Conservation (phyloP, 2,329 filamentous ascomycete genomes). For the Pestalotiopsis sp. region DNA sequence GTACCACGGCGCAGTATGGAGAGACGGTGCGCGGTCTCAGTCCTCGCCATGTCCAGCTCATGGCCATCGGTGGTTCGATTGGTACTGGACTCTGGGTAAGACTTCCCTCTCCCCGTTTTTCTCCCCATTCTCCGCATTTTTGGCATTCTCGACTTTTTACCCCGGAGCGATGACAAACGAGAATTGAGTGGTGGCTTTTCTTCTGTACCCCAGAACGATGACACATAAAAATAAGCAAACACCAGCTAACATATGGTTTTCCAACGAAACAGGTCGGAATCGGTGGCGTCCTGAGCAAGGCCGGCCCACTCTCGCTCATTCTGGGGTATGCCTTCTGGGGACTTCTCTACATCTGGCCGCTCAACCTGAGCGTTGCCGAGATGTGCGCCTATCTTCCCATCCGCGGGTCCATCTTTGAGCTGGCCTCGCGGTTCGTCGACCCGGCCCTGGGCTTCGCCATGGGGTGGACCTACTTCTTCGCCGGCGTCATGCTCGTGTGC, state of each 20-base stretch:
- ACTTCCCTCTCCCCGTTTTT: not conserved
- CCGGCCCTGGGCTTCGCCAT: constrained; percentile 58
- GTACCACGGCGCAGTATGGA: constrained; percentile 4
- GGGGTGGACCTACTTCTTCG: constrained; percentile 54
- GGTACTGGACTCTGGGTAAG: constrained; percentile 44
- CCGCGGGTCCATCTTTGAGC: constrained; percentile 55
- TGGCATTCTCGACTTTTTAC: not conserved
- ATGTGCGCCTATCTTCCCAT: constrained; percentile 60
- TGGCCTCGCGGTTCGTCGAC: constrained; percentile 56
- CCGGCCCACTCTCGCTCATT: constrained; percentile 44
- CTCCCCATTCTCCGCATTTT: not conserved
- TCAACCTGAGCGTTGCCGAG: constrained; percentile 53
- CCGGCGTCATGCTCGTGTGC: constrained; percentile 46
- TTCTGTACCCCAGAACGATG: not conserved
- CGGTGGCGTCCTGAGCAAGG: constrained; percentile 41
- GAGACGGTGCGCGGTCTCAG: constrained; percentile 26
- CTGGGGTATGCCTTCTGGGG: constrained; percentile 48
- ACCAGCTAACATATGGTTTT: not conserved
- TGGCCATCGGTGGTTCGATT: constrained; percentile 50
- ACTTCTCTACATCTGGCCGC: constrained; percentile 44
- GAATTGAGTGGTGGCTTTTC: not conserved
- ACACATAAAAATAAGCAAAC: constrained; percentile 1
- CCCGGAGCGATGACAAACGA: constrained; percentile 4
- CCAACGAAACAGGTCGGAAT: constrained; percentile 36
- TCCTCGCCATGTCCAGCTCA: constrained; percentile 49